These are phyloP conservation scores for Cicer judaicum DNA, from an alignment of 306 rosid genomes.

Conservation along the genomic window DNA sequence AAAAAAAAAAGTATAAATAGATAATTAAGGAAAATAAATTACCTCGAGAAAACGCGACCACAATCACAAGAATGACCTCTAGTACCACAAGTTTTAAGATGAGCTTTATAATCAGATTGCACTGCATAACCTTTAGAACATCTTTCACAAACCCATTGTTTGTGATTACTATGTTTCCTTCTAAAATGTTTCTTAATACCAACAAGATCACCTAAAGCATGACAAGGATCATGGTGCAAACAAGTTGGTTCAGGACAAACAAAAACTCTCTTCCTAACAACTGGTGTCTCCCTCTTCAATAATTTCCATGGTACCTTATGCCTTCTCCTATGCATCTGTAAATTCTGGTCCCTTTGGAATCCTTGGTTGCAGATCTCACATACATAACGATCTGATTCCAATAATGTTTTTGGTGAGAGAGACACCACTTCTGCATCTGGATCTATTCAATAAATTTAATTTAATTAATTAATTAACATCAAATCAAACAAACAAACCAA, in stretches of 20 bases:
- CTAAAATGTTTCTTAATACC: conserved; percentile 97
- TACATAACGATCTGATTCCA: conserved; percentile 98
- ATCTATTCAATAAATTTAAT: conserved; percentile 52
- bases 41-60: conserved; percentile 96
- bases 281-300: conserved; percentile 86
- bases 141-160: conserved; percentile 93
- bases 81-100: conserved; percentile 97
- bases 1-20: neutral
- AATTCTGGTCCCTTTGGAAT: conserved; percentile 98
- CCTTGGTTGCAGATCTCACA: conserved; percentile 99
- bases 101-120: conserved; percentile 96
- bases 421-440: conserved; percentile 99
- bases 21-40: neutral
- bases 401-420: conserved; percentile 84
- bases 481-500: neutral
- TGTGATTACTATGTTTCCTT: conserved; percentile 90
- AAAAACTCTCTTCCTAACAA: conserved; percentile 83
- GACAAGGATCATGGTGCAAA: conserved; percentile 94
- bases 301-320: conserved; percentile 99
- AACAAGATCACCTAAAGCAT: conserved; percentile 96
- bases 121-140: conserved; percentile 95
- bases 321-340: conserved; percentile 95
- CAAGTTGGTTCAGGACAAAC: conserved; percentile 97
- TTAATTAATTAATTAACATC: neutral
- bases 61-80: conserved; percentile 98